phyloP scores from a whole-genome alignment of 2,329 filamentous ascomycete species.

The Colletotrichum sp. region DNA sequence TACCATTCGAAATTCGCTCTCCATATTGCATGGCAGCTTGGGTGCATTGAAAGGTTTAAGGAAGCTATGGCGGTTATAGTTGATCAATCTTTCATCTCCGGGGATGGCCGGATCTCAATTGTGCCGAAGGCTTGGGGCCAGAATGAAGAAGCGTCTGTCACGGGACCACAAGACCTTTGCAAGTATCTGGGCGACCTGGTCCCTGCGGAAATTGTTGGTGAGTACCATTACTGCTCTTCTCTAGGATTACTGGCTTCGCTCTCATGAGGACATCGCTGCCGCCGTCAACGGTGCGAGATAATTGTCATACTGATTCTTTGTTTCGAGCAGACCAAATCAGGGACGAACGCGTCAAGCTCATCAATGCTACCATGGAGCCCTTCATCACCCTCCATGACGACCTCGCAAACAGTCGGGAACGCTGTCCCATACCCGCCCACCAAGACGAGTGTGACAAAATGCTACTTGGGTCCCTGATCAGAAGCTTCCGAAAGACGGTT shows the following conservation, averaged over 20 bases:
- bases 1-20: background rate
- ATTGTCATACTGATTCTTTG: background rate
- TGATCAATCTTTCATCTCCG: background rate
- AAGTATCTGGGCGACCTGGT: background rate
- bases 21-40: background rate
- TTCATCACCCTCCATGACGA: background rate
- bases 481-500: background rate
- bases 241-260: too few species aligned
- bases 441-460: too few species aligned
- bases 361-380: background rate
- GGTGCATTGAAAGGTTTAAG: background rate
- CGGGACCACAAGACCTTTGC: background rate
- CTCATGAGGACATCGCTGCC: too few species aligned
- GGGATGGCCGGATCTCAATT: background rate
- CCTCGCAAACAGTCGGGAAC: too few species aligned
- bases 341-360: background rate
- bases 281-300: too few species aligned
- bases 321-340: background rate
- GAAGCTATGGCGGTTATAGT: background rate
- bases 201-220: background rate
- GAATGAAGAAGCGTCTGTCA: too few species aligned
- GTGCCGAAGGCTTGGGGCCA: too few species aligned
- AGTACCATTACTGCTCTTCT: background rate
- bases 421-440: too few species aligned
- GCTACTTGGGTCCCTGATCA: background rate